phyloP scores from a whole-genome alignment of 176 grass and related monocot genomes.

The Raddia distichophylla region DNA sequence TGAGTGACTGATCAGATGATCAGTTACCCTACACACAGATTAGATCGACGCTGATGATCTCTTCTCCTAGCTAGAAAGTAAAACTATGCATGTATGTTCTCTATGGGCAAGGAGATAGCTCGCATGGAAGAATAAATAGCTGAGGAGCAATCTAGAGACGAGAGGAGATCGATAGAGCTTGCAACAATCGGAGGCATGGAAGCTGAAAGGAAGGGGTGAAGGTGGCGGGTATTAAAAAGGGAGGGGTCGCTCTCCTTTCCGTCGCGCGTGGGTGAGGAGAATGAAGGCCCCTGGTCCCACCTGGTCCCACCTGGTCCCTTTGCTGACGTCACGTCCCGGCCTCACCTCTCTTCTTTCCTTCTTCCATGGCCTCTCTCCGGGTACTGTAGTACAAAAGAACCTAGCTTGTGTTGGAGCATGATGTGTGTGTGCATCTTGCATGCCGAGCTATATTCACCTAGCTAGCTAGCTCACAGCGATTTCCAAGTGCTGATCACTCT shows the following conservation, averaged over 20 bases:
- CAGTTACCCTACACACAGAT: neutral
- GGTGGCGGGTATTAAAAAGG: constrained; percentile 59
- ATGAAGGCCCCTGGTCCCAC: constrained; percentile 37
- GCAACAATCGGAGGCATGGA: constrained; percentile 6
- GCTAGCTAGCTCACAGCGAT: neutral
- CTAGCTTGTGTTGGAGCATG: constrained; percentile 13
- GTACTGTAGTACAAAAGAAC: constrained; percentile 35
- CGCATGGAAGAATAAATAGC: constrained; percentile 39
- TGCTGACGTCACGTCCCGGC: constrained; percentile 41
- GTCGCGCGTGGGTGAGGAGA: constrained; percentile 62
- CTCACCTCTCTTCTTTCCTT: neutral
- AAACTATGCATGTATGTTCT: neutral
- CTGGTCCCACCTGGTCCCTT: constrained; percentile 9
- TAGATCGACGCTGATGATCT: neutral
- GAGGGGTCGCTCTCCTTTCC: constrained; percentile 47
- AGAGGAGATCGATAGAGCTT: constrained; percentile 9
- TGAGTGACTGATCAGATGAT: constrained; percentile 1
- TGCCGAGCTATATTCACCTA: neutral
- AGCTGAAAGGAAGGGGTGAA: constrained; percentile 42
- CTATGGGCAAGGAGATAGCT: constrained; percentile 20
- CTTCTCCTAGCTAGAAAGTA: constrained; percentile 19
- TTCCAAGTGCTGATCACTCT: neutral
- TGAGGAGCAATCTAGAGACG: constrained; percentile 6
- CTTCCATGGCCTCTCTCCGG: constrained; percentile 34
- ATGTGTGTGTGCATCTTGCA: neutral